A percentile compares a stretch with the other conserved stretches of the same genome.
phyloP scores from a whole-genome alignment of 1,284 basidiomycete genomes.

The Trametes sp. region DNA sequence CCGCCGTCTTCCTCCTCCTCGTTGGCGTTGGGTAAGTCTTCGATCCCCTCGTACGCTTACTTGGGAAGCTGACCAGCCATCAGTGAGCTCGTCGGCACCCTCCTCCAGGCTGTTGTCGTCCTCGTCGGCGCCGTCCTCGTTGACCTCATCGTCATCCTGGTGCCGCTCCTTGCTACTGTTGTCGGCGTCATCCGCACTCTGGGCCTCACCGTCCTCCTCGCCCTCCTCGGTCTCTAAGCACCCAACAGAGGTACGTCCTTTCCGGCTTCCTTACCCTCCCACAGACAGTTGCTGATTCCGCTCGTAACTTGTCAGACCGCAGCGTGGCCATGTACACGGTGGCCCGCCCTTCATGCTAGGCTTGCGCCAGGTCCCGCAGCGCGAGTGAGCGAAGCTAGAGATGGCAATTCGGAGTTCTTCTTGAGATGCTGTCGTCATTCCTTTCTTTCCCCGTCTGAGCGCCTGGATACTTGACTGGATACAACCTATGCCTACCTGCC shows the following conservation, averaged over 20 bases:
- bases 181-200: background rate
- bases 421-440: too few species aligned
- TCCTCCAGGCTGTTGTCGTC: slow-evolving; percentile 41
- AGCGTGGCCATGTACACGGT: slow-evolving; percentile 2
- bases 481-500: background rate
- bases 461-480: background rate
- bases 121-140: slow-evolving; percentile 42
- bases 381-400: background rate
- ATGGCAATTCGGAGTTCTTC: background rate
- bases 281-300: background rate
- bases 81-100: slow-evolving; percentile 38
- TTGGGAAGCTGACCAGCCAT: background rate
- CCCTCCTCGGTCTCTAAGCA: slow-evolving; percentile 4
- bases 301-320: background rate
- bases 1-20: slow-evolving; percentile 39
- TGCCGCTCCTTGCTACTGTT: background rate
- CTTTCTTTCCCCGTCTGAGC: slow-evolving; percentile 1
- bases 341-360: background rate
- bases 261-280: too few species aligned
- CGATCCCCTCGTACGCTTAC: background rate
- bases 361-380: background rate
- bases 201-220: background rate
- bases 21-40: slow-evolving; percentile 41
- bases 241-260: background rate
- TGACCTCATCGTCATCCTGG: slow-evolving; percentile 35